Conservation (phyloP, 2,329 filamentous ascomycete species). For the Aaosphaeria pasadenensis region DNA sequence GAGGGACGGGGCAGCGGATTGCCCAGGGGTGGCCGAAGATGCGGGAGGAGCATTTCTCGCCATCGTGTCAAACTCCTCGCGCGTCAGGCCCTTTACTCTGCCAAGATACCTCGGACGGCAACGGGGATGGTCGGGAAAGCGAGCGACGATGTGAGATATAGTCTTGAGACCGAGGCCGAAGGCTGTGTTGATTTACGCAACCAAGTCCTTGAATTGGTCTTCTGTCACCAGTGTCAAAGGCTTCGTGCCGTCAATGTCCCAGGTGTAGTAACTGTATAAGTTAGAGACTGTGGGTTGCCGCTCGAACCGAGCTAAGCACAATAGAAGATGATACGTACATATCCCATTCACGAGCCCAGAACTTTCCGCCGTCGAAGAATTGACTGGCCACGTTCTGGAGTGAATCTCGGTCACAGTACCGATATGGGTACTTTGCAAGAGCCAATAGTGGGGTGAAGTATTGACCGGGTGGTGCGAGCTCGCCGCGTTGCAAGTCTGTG, state of each 20-base stretch:
- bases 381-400: constrained; percentile 49
- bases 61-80: constrained; percentile 44
- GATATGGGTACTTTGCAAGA: constrained; percentile 57
- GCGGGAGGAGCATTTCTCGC: constrained; percentile 13
- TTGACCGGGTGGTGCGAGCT: constrained; percentile 29
- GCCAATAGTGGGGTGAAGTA: constrained; percentile 43
- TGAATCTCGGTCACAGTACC: constrained; percentile 52
- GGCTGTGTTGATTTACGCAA: constrained; percentile 60
- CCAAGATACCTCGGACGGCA: constrained; percentile 69
- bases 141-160: constrained; percentile 58
- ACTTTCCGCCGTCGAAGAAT: constrained; percentile 58
- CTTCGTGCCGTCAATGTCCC: constrained; percentile 43
- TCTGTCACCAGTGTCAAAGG: constrained; percentile 67
- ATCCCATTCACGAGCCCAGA: constrained; percentile 67
- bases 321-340: constrained; percentile 58
- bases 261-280: constrained; percentile 62
- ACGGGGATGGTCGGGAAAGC: constrained; percentile 59
- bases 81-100: constrained; percentile 43
- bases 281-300: neutral
- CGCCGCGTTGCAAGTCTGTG: constrained; percentile 20
- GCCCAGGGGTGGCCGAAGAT: constrained; percentile 11
- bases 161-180: constrained; percentile 57
- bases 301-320: neutral
- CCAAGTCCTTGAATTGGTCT: constrained; percentile 61
- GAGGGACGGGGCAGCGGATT: constrained; percentile 18